Conservation (phyloP, 2,329 filamentous ascomycete species). For the Thelonectria olida region DNA sequence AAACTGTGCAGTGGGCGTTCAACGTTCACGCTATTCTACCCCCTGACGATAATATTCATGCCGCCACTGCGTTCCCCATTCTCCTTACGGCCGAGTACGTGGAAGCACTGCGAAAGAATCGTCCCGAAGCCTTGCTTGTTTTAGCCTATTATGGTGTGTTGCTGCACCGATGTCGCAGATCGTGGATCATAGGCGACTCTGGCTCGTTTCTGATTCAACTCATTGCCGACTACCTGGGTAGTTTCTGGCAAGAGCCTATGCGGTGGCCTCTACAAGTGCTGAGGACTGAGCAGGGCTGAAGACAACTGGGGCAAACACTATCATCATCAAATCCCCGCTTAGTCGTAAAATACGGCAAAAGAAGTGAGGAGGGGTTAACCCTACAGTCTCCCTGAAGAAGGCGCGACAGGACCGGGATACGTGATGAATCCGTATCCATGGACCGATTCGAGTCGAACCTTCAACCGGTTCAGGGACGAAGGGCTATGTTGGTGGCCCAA, state of each 20-base stretch:
- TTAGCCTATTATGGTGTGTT: slow-evolving; percentile 60
- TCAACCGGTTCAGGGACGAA: background rate
- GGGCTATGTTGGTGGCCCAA: background rate
- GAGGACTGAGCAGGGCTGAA: slow-evolving; percentile 38
- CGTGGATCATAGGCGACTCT: slow-evolving; percentile 51
- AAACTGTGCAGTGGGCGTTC: slow-evolving; percentile 46
- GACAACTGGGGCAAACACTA: background rate
- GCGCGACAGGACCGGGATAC: background rate
- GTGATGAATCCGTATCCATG: background rate
- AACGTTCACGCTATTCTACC: slow-evolving; percentile 42
- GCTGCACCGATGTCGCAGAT: slow-evolving; percentile 50
- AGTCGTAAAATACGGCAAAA: no score
- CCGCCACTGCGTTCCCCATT: slow-evolving; percentile 45
- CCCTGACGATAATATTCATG: slow-evolving; percentile 38
- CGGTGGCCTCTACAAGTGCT: slow-evolving; percentile 47
- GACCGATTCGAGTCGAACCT: background rate
- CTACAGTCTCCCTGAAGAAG: background rate
- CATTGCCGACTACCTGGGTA: slow-evolving; percentile 45
- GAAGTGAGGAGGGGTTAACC: no score
- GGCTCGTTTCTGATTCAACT: slow-evolving; percentile 44
- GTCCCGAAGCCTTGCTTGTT: slow-evolving; percentile 55
- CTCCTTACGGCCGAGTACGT: slow-evolving; percentile 45
- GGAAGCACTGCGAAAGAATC: slow-evolving; percentile 46
- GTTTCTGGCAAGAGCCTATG: slow-evolving; percentile 45
- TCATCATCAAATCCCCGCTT: no score